These are phyloP conservation scores for Thymus mandschuricus DNA, from an alignment of 257 asterid genomes.

Conservation along the genomic window DNA sequence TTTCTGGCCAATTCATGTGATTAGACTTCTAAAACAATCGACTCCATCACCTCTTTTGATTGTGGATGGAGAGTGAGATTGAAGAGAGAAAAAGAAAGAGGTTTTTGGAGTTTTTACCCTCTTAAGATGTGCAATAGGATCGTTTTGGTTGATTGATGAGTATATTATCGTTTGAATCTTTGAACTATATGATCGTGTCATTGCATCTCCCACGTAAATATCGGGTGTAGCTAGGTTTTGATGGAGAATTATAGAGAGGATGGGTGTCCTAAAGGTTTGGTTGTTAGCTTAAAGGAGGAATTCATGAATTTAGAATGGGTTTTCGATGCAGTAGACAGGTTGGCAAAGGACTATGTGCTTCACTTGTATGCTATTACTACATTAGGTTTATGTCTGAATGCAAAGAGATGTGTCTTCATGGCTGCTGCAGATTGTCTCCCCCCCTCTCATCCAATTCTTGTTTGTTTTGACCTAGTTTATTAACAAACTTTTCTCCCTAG, in stretches of 20 bases:
- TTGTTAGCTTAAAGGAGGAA: slow-evolving; percentile 48
- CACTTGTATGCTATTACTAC: slow-evolving; percentile 15
- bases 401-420: slow-evolving; percentile 47
- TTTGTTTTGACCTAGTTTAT: slow-evolving; percentile 47
- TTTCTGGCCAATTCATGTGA: slow-evolving; percentile 47
- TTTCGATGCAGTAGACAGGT: slow-evolving; percentile 59
- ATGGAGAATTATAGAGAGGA: slow-evolving; percentile 45
- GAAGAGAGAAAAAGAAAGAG: slow-evolving; percentile 11
- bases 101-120: neutral
- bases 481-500: slow-evolving; percentile 11
- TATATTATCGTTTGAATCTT: slow-evolving; percentile 35
- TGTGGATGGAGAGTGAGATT: slow-evolving; percentile 49
- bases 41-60: slow-evolving; percentile 46
- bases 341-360: slow-evolving; percentile 49
- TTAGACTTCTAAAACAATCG: slow-evolving; percentile 38
- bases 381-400: slow-evolving; percentile 29
- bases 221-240: slow-evolving; percentile 33
- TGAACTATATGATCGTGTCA: slow-evolving; percentile 23
- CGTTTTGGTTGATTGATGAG: slow-evolving; percentile 16
- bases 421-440: slow-evolving; percentile 54
- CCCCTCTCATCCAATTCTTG: slow-evolving; percentile 44
- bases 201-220: slow-evolving; percentile 30
- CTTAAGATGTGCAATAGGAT: neutral
- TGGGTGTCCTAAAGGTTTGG: slow-evolving; percentile 50
- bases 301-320: slow-evolving; percentile 41